Evolutionary conservation across 148 eudicot genomes (phyloP).

Genomic region (Rhododendron ovatum): DNA sequence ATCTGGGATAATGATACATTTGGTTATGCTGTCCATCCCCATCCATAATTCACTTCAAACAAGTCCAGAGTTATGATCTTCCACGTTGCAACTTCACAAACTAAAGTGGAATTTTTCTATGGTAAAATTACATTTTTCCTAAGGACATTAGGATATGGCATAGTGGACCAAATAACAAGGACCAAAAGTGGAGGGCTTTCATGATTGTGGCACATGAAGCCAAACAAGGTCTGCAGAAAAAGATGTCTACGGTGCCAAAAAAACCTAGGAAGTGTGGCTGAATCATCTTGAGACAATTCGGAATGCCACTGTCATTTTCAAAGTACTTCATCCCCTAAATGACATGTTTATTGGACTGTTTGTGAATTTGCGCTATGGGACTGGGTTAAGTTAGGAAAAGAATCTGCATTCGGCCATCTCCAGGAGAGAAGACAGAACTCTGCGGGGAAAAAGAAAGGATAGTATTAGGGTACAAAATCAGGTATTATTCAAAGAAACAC

Average conservation of each 20-base stretch:
- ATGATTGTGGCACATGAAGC: not conserved
- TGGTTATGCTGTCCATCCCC: not conserved
- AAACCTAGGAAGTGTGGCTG: not conserved
- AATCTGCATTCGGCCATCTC: not conserved
- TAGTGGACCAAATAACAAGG: not conserved
- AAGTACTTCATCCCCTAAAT: not conserved
- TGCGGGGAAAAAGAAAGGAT: not conserved
- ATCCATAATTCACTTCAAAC: not conserved
- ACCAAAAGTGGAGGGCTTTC: not conserved
- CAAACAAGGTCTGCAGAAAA: not conserved
- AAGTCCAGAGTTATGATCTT: not conserved
- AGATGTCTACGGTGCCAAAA: not conserved
- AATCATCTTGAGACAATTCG: not conserved
- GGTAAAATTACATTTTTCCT: not conserved
- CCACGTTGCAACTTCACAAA: not conserved
- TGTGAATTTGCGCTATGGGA: not conserved
- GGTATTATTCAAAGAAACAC: not conserved
- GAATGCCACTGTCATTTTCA: not conserved
- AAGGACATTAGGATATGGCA: not conserved
- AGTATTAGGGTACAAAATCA: not conserved
- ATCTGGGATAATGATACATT: not conserved
- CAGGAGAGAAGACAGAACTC: not conserved
- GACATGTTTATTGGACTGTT: not conserved
- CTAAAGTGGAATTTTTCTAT: not conserved
- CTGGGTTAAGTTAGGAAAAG: not conserved